Evolutionary conservation across 345 rosid genomes (phyloP).

Genomic region (Linum trigynum): DNA sequence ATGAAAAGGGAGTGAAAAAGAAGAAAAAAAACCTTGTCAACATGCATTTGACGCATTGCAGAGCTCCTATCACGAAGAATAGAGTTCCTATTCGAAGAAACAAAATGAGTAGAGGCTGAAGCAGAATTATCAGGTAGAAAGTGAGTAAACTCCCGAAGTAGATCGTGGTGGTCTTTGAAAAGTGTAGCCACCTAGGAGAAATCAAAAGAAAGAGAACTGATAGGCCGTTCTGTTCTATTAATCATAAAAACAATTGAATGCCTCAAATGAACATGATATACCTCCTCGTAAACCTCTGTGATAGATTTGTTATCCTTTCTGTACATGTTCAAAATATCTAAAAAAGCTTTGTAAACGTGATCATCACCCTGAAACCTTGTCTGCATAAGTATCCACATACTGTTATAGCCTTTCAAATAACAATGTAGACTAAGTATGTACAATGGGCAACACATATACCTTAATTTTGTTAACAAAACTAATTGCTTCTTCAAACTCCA

Average conservation of each 20-base stretch:
- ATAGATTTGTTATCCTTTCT: slow-evolving; percentile 28
- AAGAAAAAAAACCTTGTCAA: slow-evolving; percentile 53
- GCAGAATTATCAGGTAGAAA: slow-evolving; percentile 86
- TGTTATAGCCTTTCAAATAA: slow-evolving; percentile 3
- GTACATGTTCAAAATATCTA: slow-evolving; percentile 29
- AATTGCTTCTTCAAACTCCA: slow-evolving; percentile 31
- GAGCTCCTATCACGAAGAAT: slow-evolving; percentile 52
- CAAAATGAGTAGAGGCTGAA: slow-evolving; percentile 37
- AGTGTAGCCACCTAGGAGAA: slow-evolving; percentile 68
- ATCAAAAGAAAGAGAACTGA: slow-evolving; percentile 4
- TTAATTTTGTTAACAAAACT: slow-evolving; percentile 31
- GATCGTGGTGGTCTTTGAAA: slow-evolving; percentile 77
- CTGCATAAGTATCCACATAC: slow-evolving; percentile 17
- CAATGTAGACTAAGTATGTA: neutral
- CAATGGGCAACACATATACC: slow-evolving; percentile 8
- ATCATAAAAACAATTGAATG: neutral
- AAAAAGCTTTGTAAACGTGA: slow-evolving; percentile 23
- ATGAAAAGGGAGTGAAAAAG: slow-evolving; percentile 2
- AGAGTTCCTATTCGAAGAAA: slow-evolving; percentile 44
- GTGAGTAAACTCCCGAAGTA: slow-evolving; percentile 77
- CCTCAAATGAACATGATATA: slow-evolving; percentile 9
- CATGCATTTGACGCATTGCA: slow-evolving; percentile 38
- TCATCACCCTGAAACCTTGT: slow-evolving; percentile 29
- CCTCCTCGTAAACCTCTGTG: slow-evolving; percentile 29
- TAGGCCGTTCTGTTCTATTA: neutral